Evolutionary conservation across 768 basidiomycete genomes (phyloP), one percentile per base, ranked within the genome.

Genomic region (Dentipellis fragilis): DNA sequence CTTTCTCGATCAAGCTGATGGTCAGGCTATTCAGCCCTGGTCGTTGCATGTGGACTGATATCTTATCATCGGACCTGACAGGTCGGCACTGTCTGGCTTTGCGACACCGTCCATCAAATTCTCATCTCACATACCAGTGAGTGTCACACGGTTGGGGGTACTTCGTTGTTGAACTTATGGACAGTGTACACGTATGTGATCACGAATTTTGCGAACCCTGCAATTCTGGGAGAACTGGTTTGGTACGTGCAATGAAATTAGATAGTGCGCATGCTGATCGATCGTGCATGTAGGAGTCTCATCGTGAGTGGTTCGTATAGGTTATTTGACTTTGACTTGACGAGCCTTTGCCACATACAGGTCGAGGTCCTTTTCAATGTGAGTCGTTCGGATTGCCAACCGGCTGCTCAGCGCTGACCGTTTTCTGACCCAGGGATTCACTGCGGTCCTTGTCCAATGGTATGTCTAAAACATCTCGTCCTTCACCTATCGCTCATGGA

Each of bases 141-240:
- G 58, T 49, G 8, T 17, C 1, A 19, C 34, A 37, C 3, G 10
- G 10, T 19, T 50, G 16, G n/a, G 42, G 47, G 22, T 21, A 23
- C 10, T 49, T 1, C 17, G 23, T 16, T 22, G 19, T 7, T 35
- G 9, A 23, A 14, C 49, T 29, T 19, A 14, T 29, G 14, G 16
- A 1, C 60, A 82, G 80, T 80, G n/a, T 80, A 80, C 55, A 69
- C 72, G 60, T 80, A 80, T 60, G 68, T 79, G 51, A 71, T 81
- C 51, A 75, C 75, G 10, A 78, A 80, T 61, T 81, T 74, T 7
- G 42, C 42, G n/a, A 45, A 45, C 14, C 42, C 42, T 10, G 42
- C 19, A 16, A 19, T 45, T n/a, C 14, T 45, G 42, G 42, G 42
- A 12, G 42, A 45, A 1, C 19, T 45, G 19, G 42, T 45, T 3